Base-by-base conservation (phyloP, 1,139 yeast species). In the Scheffersomyces segobiensis region DNA sequence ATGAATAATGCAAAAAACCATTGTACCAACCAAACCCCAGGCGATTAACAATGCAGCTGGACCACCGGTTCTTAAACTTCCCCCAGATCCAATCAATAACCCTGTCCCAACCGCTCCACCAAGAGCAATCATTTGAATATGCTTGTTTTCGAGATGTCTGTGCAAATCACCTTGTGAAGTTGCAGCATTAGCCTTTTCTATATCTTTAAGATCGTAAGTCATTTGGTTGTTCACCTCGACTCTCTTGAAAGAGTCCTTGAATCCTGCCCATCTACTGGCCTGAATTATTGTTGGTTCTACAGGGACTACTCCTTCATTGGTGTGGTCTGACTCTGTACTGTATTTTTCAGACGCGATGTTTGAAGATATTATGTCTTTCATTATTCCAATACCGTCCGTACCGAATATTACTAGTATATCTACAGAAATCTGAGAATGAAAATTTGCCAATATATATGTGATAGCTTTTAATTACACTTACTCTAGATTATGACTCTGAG, bases 1-100 rank as follows among this genome's bases (percentile, higher is more conserved):
- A 63, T 83, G 83, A 63, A 86, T 82, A 53, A 86, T 86, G 64
- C 82, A 76, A 65, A 80, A 84, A 60, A 87, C 73, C 59, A 79
- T 68, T 55, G 72, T 70, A 42, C 83, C 83, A 46, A 79, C 80
- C 58, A 80, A 70, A 65, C 85, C 85, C 72, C 88, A 91, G 55
- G 93, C 93, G 55, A 88, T 83, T 51, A 91, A 71, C 53, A 91
- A 76, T 52, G 91, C 89, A 3, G 91, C 95, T 4, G 96, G 96
- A 26, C 97, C 97, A 55, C 96, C 97, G 21, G 82, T 78, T 50
- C 76, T 72, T 63, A 91, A 77, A 1, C 93, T 85, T 17, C 81
- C 77, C 49, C 96, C 97, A 20, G 89, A 83, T 57, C 97, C 97
- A 52, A 92, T 88, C 65, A 88, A 85, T 59, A 87, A 75, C 74